Conservation (phyloP, 169 alveolate species). For the Eimeria zaria region DNA sequence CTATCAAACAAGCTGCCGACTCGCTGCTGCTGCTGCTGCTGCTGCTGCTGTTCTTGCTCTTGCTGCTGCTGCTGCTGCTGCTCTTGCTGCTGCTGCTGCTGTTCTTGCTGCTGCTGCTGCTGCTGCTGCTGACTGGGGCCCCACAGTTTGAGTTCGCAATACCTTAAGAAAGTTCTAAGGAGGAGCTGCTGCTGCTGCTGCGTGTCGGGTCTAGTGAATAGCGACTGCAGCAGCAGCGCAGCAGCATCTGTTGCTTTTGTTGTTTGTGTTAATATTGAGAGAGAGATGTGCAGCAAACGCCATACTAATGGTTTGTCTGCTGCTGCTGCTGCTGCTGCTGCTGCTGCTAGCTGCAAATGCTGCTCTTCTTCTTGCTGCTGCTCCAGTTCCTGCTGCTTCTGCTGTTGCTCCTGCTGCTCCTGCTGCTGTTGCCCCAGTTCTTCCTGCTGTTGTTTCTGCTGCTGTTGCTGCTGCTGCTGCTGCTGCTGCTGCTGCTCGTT, state of each 20-base stretch:
- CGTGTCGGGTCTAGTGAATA: neutral
- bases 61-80: slow-evolving; percentile 60
- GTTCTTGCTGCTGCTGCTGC: neutral
- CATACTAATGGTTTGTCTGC: neutral
- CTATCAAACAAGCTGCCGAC: neutral
- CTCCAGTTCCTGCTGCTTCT: no score
- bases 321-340: no score
- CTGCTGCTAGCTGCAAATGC: slow-evolving; percentile 7
- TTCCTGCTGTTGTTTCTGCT: neutral
- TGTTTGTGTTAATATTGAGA: neutral
- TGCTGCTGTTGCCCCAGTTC: neutral
- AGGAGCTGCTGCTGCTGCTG: slow-evolving; percentile 49
- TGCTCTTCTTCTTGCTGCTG: slow-evolving; percentile 2
- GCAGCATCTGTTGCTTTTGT: slow-evolving; percentile 43
- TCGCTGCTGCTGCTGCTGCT: slow-evolving; percentile 47
- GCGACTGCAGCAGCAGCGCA: slow-evolving; percentile 76
- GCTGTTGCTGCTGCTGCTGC: slow-evolving; percentile 29
- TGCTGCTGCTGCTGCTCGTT: slow-evolving; percentile 10
- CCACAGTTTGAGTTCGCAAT: slow-evolving; percentile 34
- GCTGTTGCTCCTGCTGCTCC: no score
- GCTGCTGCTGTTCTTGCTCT: slow-evolving; percentile 76
- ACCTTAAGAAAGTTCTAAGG: neutral
- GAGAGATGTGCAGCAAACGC: slow-evolving; percentile 48
- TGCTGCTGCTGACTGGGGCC: slow-evolving; percentile 18
- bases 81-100: slow-evolving; percentile 46